Evolutionary conservation across 345 rosid genomes (phyloP), one percentile per base, ranked within the genome.

Genomic region (Capsella bursapastoris): DNA sequence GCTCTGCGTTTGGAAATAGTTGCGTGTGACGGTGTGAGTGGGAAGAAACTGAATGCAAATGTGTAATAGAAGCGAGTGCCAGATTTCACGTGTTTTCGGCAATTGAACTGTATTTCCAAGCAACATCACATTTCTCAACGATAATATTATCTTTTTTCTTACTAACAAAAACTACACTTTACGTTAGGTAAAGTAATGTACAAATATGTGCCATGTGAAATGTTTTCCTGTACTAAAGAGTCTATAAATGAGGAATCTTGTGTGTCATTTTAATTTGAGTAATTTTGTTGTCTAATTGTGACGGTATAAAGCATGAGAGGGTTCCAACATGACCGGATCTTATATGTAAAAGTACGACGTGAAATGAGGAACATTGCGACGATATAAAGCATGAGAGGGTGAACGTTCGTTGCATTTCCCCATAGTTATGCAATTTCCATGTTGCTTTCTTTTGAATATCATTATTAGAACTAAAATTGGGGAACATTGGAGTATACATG

Each of bases 71-170:
- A 49, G 78, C 78, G 40, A 49, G 10, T 49, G 47, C 55, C 29
- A 66, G 67, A 70, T 68, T 43, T 35, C 70, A 61, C 79, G 74
- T 75, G 79, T 41, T 51, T 47, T 28, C 44, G 8, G 31, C 51
- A 10, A 48, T 22, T 48, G 22, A 34, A 66, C 3, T 22, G 59
- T 27, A 8, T 34, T 34, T 34, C 66, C 14, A 59, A 74, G 66
- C 67, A 58, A 74, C 72, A 7, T 74, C 68, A 58, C 48, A 74
- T 68, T 16, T 66, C 62, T 50, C 61, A 18, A 48, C 72, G 34
- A 73, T 25, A 47, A 57, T 22, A 25, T 12, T 34, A 4, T 55
- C 22, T 9, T 40, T 28, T 29, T 52, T 41, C 11, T 8, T 28
- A 25, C 11, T 2, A 7, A 22, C 25, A 14, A 50, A 52, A 37